phyloP scores from a whole-genome alignment of 805 yeast genomes.

The Ogataea minuta region DNA sequence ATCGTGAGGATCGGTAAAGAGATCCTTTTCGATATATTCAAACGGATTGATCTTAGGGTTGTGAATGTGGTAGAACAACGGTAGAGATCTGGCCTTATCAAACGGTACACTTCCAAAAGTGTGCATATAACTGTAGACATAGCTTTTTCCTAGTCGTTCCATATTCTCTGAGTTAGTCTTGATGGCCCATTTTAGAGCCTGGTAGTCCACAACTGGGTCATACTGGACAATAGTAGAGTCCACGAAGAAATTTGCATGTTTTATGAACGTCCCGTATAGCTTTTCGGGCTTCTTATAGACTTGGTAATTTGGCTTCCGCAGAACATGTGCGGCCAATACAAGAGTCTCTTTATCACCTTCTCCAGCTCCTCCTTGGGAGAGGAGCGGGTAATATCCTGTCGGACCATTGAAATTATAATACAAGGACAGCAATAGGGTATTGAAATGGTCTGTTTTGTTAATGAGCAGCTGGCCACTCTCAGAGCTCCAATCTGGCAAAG shows the following conservation, averaged over 20 bases:
- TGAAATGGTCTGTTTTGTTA: slow-evolving; percentile 56
- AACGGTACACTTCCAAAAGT: slow-evolving; percentile 19
- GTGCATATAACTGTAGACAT: slow-evolving; percentile 21
- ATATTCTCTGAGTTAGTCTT: slow-evolving; percentile 6
- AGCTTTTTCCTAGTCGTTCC: slow-evolving; percentile 8
- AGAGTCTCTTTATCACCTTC: slow-evolving; percentile 80
- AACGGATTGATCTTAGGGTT: slow-evolving; percentile 50
- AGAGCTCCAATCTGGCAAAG: slow-evolving; percentile 62
- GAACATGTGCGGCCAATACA: slow-evolving; percentile 58
- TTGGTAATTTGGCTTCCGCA: slow-evolving; percentile 48
- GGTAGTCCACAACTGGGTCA: slow-evolving; percentile 28
- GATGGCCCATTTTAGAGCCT: slow-evolving; percentile 19
- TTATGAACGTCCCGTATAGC: slow-evolving; percentile 24
- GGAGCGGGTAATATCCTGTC: slow-evolving; percentile 53
- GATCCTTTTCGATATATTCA: slow-evolving; percentile 22
- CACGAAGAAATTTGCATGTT: slow-evolving; percentile 23
- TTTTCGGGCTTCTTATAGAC: slow-evolving; percentile 36
- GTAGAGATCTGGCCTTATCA: slow-evolving; percentile 16
- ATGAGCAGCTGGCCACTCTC: slow-evolving; percentile 69
- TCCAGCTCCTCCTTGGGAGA: slow-evolving; percentile 65
- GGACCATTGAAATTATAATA: slow-evolving; percentile 71
- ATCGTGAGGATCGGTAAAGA: slow-evolving; percentile 18
- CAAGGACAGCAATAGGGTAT: slow-evolving; percentile 55
- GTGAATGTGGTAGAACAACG: slow-evolving; percentile 40
- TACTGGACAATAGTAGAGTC: slow-evolving; percentile 32